Percentiles rank a stretch among this genome's conserved stretches.
phyloP scores from a whole-genome alignment of 805 yeast genomes.

The Starmerella roubikii region DNA sequence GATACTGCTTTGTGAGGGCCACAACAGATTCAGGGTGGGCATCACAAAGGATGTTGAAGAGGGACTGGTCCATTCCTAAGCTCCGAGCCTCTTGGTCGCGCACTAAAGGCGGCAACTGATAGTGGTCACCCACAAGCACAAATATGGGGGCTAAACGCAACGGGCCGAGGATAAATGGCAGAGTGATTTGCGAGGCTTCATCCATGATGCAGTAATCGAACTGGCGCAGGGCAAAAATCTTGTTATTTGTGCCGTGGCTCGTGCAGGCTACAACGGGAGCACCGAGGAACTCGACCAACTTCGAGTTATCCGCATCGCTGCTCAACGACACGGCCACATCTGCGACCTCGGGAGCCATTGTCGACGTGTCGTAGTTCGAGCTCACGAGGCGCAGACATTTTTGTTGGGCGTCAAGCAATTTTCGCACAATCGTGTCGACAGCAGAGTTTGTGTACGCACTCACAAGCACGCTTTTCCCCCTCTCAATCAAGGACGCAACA shows the following conservation, averaged over 20 bases:
- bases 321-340: constrained; percentile 25
- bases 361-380: constrained; percentile 23
- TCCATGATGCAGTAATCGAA: constrained; percentile 93
- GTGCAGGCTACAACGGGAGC: constrained; percentile 80
- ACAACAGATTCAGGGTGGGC: constrained; percentile 60
- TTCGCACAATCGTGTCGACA: constrained; percentile 78
- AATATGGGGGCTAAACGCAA: constrained; percentile 62
- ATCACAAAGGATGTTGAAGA: constrained; percentile 64
- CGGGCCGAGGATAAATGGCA: constrained; percentile 88
- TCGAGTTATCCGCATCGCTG: constrained; percentile 1
- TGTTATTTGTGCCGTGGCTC: constrained; percentile 60
- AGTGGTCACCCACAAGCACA: constrained; percentile 91
- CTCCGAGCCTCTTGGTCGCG: constrained; percentile 48
- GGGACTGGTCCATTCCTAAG: constrained; percentile 57
- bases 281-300: constrained; percentile 24
- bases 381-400: constrained; percentile 58
- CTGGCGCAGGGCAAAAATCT: constrained; percentile 40
- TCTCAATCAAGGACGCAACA: constrained; percentile 44
- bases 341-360: constrained; percentile 47
- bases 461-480: constrained; percentile 55
- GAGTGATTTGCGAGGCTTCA: constrained; percentile 90
- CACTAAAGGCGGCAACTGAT: constrained; percentile 83
- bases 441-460: constrained; percentile 92
- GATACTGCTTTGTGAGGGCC: constrained; percentile 67
- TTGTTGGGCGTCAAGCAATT: constrained; percentile 38